These are phyloP conservation scores for Berberis thunbergii DNA, from an alignment of 164 flowering plant species.

Conservation along the genomic window DNA sequence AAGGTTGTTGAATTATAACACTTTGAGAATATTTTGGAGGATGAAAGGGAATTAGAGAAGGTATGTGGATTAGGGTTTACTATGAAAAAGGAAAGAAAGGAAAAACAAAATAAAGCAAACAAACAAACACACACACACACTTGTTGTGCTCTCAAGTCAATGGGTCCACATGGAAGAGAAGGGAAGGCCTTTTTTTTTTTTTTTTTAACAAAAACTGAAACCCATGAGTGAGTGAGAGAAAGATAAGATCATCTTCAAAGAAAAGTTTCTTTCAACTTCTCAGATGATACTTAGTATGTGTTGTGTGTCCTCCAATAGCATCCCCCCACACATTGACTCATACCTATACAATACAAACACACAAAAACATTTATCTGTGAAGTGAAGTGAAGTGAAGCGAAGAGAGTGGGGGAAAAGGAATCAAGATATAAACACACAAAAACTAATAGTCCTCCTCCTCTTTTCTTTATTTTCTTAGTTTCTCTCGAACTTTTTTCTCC, in stretches of 20 bases:
- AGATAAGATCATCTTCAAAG: not conserved
- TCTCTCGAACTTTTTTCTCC: not conserved
- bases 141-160: constrained; percentile 36
- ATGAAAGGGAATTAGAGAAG: constrained; percentile 68
- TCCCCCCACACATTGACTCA: not conserved
- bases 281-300: constrained; percentile 1
- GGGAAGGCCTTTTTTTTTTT: too few species aligned
- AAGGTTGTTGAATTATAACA: constrained; percentile 45
- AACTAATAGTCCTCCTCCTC: constrained; percentile 9
- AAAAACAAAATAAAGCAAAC: constrained; percentile 30
- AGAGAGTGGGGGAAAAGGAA: constrained; percentile 61
- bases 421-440: constrained; percentile 21
- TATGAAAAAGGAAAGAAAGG: constrained; percentile 16
- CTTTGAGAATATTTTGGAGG: constrained; percentile 75
- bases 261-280: constrained; percentile 4
- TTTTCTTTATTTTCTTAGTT: constrained; percentile 7
- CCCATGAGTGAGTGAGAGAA: too few species aligned
- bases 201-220: too few species aligned
- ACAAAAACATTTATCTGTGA: constrained; percentile 1
- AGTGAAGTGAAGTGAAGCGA: constrained; percentile 24
- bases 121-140: constrained; percentile 25
- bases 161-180: constrained; percentile 23
- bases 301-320: not conserved
- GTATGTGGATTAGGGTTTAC: constrained; percentile 35
- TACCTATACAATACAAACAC: not conserved